Base-by-base conservation (phyloP, 495 filamentous ascomycete species). In the Xylaria scruposa region DNA sequence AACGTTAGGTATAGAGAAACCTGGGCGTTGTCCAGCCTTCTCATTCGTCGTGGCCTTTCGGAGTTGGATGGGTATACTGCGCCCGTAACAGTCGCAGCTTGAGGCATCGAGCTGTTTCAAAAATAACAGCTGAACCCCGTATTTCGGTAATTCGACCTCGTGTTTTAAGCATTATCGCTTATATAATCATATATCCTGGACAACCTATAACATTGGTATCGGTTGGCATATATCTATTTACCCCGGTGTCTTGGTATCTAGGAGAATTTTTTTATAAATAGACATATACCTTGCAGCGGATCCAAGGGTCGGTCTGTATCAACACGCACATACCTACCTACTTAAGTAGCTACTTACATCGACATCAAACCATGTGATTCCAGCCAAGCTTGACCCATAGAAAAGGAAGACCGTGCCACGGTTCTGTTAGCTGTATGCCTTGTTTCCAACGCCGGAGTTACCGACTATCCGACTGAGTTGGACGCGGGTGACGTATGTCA, bases 401-500 rank as follows among this genome's bases (percentile, higher is more conserved):
- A n/a, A 60, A 21, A 10, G 0, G 26, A 21, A 60, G 56, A 17
- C 58, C 17, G 58, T 60, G 58, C 58, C 24, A 26, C 29, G 13
- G 54, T n/a, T n/a, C 5, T 17, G 46, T 26, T 26, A 17, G 13
- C 56, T 19, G 56, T 21, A 13, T 19, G 58, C 58, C 33, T 38
- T 38, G 31, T 6, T 60, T 33, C 19, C 58, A 60, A 19, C 19
- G 58, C 58, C 33, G 33, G 33, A 33, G 33, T 17, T 12, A 26
- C 21, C 9, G 21, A 19, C 12, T 31, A 15, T 24, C 60, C 38
- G 60, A n/a, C 60, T 15, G 38, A 44, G 38, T 38, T 38, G 38
- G 60, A 44, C 60, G 38, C 60, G 36, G 60, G 44, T 63, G 60
- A 63, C 60, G 60, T 29, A 44, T 29, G 33, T 42, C 2, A 60